Conservation (phyloP, 1,284 basidiomycete species). For the Trichosporon faecale region DNA sequence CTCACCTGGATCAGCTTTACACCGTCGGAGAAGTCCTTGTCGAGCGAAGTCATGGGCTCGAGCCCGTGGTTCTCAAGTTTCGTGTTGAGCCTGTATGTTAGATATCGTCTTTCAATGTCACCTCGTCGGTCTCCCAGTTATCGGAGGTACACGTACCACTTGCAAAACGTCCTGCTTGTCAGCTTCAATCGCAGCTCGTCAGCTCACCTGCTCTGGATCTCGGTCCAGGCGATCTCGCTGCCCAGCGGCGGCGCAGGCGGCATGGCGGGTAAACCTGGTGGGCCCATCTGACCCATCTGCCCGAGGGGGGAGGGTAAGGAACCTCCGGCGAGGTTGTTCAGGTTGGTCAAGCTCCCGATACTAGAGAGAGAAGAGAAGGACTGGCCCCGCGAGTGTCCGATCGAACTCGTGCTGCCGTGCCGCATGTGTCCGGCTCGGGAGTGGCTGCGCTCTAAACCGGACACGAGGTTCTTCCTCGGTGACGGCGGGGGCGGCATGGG, state of each 20-base stretch:
- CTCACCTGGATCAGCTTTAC: conserved; percentile 75
- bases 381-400: conserved; percentile 11
- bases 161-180: conserved; percentile 46
- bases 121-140: no score
- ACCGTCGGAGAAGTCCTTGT: conserved; percentile 88
- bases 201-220: conserved; percentile 24
- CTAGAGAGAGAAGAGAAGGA: neutral
- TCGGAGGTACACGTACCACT: conserved; percentile 38
- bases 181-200: neutral
- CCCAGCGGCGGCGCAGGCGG: conserved; percentile 11
- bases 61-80: conserved; percentile 82
- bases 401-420: neutral
- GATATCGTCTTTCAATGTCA: neutral
- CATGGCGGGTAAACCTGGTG: conserved; percentile 1
- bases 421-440: conserved; percentile 13
- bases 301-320: neutral
- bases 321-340: neutral
- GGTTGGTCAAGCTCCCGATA: neutral
- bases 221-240: conserved; percentile 26
- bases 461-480: conserved; percentile 2
- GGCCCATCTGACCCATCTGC: neutral
- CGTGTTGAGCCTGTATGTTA: conserved; percentile 77
- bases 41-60: conserved; percentile 85
- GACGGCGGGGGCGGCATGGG: conserved; percentile 1
- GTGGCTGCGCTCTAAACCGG: conserved; percentile 17